A percentile compares a stretch with the other conserved stretches of the same genome.
phyloP scores from a whole-genome alignment of 2,329 filamentous ascomycete genomes.

The Botrytis deweyae region DNA sequence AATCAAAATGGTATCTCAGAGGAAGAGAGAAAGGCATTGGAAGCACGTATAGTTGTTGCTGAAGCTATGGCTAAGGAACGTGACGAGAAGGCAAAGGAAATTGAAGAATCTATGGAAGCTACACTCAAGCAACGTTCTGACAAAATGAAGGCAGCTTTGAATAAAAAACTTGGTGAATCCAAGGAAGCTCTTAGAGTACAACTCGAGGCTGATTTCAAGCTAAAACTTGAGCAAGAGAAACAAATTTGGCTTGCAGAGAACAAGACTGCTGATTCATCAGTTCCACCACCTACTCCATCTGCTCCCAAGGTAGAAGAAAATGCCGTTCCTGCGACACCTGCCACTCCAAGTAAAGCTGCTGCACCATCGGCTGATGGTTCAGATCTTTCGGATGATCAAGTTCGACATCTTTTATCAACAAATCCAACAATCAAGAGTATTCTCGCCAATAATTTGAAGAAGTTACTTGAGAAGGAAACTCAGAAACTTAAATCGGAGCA shows the following conservation, averaged over 20 bases:
- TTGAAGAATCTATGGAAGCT: slow-evolving; percentile 61
- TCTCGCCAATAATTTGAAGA: slow-evolving; percentile 62
- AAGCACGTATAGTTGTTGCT: slow-evolving; percentile 60
- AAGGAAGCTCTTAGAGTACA: slow-evolving; percentile 54
- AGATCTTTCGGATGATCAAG: slow-evolving; percentile 48
- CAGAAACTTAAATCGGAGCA: slow-evolving; percentile 56
- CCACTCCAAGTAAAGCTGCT: slow-evolving; percentile 30
- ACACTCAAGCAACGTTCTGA: slow-evolving; percentile 66
- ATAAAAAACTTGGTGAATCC: slow-evolving; percentile 63
- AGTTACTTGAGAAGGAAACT: slow-evolving; percentile 60
- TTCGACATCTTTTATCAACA: slow-evolving; percentile 55
- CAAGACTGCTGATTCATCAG: slow-evolving; percentile 31
- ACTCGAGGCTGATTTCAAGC: slow-evolving; percentile 46
- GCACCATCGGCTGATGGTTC: slow-evolving; percentile 17
- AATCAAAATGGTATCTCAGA: slow-evolving; percentile 46
- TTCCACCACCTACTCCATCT: slow-evolving; percentile 42
- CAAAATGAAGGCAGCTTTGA: slow-evolving; percentile 66
- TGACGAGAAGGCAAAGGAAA: slow-evolving; percentile 55
- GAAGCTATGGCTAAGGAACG: slow-evolving; percentile 63
- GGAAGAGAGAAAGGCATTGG: slow-evolving; percentile 59
- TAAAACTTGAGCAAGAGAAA: slow-evolving; percentile 61
- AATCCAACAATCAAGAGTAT: slow-evolving; percentile 48
- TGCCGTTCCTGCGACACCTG: slow-evolving; percentile 18
- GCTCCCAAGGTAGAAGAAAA: slow-evolving; percentile 38
- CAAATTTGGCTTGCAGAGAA: slow-evolving; percentile 61